Evolutionary conservation across 768 basidiomycete species (phyloP).

Genomic region (Kwoniella bestiolae): DNA sequence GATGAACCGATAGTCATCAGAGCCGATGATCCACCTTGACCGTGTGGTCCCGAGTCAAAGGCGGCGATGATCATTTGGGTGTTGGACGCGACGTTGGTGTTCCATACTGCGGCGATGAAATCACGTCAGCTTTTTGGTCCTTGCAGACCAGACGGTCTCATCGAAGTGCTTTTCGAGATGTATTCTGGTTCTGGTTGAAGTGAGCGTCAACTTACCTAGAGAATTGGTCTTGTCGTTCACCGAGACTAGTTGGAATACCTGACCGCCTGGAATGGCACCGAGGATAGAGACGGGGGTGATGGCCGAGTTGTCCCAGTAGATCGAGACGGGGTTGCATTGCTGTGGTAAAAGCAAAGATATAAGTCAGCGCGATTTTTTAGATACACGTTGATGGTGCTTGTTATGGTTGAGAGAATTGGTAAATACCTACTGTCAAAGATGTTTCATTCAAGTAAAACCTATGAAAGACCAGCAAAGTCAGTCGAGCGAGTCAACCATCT

Average conservation of each 20-base stretch:
- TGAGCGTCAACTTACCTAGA: slow-evolving; percentile 34
- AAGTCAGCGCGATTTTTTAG: background rate
- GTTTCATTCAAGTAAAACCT: slow-evolving; percentile 51
- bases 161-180: too few species aligned
- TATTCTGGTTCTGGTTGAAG: too few species aligned
- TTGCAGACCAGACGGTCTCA: too few species aligned
- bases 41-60: slow-evolving; percentile 34
- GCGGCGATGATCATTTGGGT: slow-evolving; percentile 59
- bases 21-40: slow-evolving; percentile 68
- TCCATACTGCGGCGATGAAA: slow-evolving; percentile 62
- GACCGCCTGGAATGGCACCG: slow-evolving; percentile 71
- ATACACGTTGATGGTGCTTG: background rate
- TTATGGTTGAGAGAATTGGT: background rate
- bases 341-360: background rate
- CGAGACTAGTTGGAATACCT: slow-evolving; percentile 61
- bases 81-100: slow-evolving; percentile 64
- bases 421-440: slow-evolving; percentile 32
- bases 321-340: slow-evolving; percentile 43
- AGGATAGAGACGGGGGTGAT: slow-evolving; percentile 51
- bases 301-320: slow-evolving; percentile 49
- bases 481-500: too few species aligned
- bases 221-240: slow-evolving; percentile 54
- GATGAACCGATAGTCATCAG: slow-evolving; percentile 62
- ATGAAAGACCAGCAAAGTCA: slow-evolving; percentile 13
- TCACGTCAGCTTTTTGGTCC: background rate